Conservation (phyloP, 2,329 filamentous ascomycete genomes). For the Microdochium bolleyi region DNA sequence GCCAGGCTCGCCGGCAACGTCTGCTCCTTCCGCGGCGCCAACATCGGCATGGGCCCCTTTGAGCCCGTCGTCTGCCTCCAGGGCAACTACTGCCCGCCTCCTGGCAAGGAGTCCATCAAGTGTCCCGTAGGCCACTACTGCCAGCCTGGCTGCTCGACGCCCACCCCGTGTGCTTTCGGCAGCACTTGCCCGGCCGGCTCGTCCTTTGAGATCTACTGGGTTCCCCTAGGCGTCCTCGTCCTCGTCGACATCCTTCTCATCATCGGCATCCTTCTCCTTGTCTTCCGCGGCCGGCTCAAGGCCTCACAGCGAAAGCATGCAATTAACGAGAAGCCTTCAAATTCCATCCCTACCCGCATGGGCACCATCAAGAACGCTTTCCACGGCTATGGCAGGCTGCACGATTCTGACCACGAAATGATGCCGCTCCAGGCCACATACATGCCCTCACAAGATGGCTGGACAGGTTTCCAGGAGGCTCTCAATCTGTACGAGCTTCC, state of each 20-base stretch:
- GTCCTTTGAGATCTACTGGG: conserved; percentile 28
- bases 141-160: conserved; percentile 36
- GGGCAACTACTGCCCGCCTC: conserved; percentile 39
- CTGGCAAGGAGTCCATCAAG: conserved; percentile 26
- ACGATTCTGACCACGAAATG: conserved; percentile 25
- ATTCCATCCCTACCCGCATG: conserved; percentile 9
- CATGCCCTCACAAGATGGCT: conserved; percentile 14
- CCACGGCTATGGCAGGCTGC: conserved; percentile 25
- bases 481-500: conserved; percentile 20
- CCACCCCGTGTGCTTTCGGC: conserved; percentile 36
- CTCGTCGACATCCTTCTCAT: conserved; percentile 32
- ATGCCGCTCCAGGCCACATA: conserved; percentile 22
- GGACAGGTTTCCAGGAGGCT: conserved; percentile 27
- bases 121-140: conserved; percentile 44
- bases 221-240: conserved; percentile 34
- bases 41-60: conserved; percentile 34
- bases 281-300: conserved; percentile 22
- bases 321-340: conserved; percentile 3
- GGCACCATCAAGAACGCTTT: conserved; percentile 19
- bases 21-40: conserved; percentile 22
- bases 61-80: conserved; percentile 42
- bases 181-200: conserved; percentile 38
- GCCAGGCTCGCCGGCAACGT: conserved; percentile 23
- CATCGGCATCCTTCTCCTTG: conserved; percentile 23
- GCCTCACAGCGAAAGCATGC: conserved; percentile 13